Conservation (phyloP, 2,329 filamentous ascomycete species). For the Alternaria arbusti region DNA sequence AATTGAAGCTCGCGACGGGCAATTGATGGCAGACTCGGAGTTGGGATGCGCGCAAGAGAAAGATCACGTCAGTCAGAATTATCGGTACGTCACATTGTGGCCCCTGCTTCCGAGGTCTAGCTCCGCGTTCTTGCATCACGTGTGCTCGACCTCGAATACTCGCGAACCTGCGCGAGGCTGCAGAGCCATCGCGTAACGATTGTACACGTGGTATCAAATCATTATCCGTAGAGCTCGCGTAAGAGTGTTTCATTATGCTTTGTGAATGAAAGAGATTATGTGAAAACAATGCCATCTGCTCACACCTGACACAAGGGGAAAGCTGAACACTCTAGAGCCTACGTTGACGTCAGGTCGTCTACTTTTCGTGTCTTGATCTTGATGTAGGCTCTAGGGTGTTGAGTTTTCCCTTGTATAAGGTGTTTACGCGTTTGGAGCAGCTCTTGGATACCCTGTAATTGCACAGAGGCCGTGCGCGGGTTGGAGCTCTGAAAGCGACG, state of each 20-base stretch:
- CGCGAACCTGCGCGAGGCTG: neutral
- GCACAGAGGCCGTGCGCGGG: conserved; percentile 9
- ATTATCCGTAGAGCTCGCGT: neutral
- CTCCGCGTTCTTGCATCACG: conserved; percentile 4
- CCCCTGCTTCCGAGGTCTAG: neutral
- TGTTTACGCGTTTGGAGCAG: neutral
- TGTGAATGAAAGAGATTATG: neutral
- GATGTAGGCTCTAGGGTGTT: neutral
- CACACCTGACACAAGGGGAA: neutral
- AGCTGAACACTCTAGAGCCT: neutral
- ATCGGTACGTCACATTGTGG: conserved; percentile 20
- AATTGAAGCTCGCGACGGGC: conserved; percentile 45
- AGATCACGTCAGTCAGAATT: conserved; percentile 27
- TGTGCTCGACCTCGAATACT: neutral
- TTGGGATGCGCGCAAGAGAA: conserved; percentile 16
- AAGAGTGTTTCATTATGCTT: neutral
- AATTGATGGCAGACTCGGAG: conserved; percentile 35
- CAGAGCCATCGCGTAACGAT: neutral
- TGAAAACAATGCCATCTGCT: neutral
- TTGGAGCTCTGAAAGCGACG: conserved; percentile 13
- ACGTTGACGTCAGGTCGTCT: neutral
- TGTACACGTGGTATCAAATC: neutral
- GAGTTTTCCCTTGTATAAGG: neutral
- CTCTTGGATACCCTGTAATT: neutral
- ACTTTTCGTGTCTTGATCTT: neutral